Evolutionary conservation across 352 stramenopile genomes (phyloP), one percentile per base, ranked within the genome.

Genomic region (Phytopythium chamaehyphon): DNA sequence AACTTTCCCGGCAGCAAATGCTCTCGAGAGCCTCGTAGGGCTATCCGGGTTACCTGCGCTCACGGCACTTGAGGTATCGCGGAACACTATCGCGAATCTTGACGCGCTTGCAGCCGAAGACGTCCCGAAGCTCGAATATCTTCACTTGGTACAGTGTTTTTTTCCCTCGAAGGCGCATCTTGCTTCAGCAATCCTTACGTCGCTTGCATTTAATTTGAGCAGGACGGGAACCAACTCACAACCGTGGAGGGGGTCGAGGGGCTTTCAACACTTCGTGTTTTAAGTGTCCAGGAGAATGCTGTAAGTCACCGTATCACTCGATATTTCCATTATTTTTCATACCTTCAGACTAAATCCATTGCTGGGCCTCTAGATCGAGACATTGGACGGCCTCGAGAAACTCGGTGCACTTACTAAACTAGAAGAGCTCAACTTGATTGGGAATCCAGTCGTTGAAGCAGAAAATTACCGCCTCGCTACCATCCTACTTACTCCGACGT

Each of bases 201-300:
- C 18, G 38, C 33, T 31, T 10, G 37, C 18, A 0, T 50, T 21
- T 33, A 6, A 2, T 18, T 2, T 12, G 36, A 62, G 21, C 33
- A 16, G 82, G 74, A 78, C 45, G 76, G 88, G 23, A 93, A 88
- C 64, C 86, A 88, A 40, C 50, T 93, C 31, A 56, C 68, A 11
- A 76, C 47, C 2, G 46, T 90, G 8, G 66, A 58, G 8, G 82
- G 77, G 0, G 67, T 93, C 31, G 79, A 89, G 36, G 62, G 53
- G 6, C 51, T 90, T 5, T 16, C 61, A 7, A 60, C 57, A 19
- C 55, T 90, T n/a, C 64, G 24, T 3, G 74, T 67, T 0, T 50
- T 93, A 11, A 68, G 61, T 0, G 24, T 84, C n/a, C 63, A 83
- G 19, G 64, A 84, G 19, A 93, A 90, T 60, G 68, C 84, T 52